Evolutionary conservation across 768 basidiomycete species (phyloP).

Genomic region (Pisolithus tinctorius): DNA sequence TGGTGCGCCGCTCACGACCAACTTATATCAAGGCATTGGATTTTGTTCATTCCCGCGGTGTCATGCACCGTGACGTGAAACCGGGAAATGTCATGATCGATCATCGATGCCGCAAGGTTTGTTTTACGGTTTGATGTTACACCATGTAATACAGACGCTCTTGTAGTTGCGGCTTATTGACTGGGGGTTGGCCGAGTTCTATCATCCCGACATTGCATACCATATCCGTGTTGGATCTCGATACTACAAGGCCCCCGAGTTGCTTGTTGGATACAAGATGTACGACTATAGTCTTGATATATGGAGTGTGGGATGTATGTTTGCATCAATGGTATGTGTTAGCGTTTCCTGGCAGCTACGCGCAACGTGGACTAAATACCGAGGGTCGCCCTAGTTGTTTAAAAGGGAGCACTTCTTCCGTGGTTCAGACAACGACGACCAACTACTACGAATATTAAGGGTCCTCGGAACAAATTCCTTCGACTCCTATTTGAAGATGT

Average conservation of each 20-base stretch:
- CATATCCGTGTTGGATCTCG: conserved; percentile 67
- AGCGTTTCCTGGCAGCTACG: not conserved
- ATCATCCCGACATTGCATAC: conserved; percentile 62
- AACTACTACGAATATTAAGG: conserved; percentile 62
- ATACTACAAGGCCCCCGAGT: conserved; percentile 70
- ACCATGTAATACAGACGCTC: not conserved
- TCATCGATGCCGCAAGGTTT: conserved; percentile 51
- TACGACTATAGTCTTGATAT: conserved; percentile 70
- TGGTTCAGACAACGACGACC: conserved; percentile 68
- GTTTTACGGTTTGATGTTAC: conserved; percentile 6
- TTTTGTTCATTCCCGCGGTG: conserved; percentile 64
- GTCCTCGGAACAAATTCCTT: conserved; percentile 64
- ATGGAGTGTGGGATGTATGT: conserved; percentile 73
- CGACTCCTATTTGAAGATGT: conserved; percentile 51
- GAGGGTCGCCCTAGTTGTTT: conserved; percentile 44
- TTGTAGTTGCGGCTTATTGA: conserved; percentile 54
- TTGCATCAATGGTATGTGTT: conserved; percentile 58
- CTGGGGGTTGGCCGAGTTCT: conserved; percentile 76
- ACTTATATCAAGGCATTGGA: conserved; percentile 42
- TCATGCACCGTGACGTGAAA: conserved; percentile 67
- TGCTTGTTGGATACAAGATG: conserved; percentile 63
- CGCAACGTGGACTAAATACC: not conserved
- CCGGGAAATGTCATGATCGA: conserved; percentile 74
- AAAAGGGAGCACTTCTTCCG: conserved; percentile 72
- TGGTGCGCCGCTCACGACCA: not conserved